These are phyloP conservation scores for Daldinia caldariorum DNA, from an alignment of 495 filamentous ascomycete genomes.

Conservation along the genomic window DNA sequence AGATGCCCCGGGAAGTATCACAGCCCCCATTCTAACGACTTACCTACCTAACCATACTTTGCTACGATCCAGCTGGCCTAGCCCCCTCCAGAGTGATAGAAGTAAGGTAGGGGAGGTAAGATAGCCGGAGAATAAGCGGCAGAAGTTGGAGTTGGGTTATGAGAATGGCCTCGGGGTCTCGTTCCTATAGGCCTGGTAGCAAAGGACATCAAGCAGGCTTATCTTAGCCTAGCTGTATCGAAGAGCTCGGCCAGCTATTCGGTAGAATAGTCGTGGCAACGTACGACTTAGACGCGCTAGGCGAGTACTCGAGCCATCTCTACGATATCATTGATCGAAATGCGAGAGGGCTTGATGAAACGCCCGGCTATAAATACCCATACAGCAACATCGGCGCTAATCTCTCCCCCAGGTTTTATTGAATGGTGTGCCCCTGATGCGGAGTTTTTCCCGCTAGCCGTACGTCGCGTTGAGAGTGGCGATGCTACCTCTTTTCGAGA, in stretches of 20 bases:
- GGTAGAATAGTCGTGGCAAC: neutral
- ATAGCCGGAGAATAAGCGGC: neutral
- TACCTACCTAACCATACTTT: neutral
- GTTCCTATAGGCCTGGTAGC: neutral
- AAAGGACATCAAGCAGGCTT: neutral
- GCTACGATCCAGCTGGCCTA: neutral
- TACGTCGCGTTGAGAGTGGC: constrained; percentile 14
- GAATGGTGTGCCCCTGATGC: constrained; percentile 5
- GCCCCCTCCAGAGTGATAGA: neutral
- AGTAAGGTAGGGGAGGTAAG: neutral
- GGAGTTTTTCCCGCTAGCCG: constrained; percentile 11
- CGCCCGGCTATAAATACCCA: constrained; percentile 13
- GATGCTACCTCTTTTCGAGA: constrained; percentile 5
- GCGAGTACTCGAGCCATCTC: neutral
- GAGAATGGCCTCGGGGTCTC: neutral
- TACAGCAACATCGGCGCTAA: neutral
- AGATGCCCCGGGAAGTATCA: neutral
- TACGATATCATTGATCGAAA: constrained; percentile 12
- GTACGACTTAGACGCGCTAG: constrained; percentile 5
- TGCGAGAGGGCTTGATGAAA: constrained; percentile 7
- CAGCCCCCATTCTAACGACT: neutral
- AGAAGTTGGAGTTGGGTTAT: neutral
- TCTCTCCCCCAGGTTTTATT: constrained; percentile 1
- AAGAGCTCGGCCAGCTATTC: constrained; percentile 1
- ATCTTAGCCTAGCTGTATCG: neutral